Conservation (phyloP, 768 basidiomycete species). For the Rhizopogon vinicolor region DNA sequence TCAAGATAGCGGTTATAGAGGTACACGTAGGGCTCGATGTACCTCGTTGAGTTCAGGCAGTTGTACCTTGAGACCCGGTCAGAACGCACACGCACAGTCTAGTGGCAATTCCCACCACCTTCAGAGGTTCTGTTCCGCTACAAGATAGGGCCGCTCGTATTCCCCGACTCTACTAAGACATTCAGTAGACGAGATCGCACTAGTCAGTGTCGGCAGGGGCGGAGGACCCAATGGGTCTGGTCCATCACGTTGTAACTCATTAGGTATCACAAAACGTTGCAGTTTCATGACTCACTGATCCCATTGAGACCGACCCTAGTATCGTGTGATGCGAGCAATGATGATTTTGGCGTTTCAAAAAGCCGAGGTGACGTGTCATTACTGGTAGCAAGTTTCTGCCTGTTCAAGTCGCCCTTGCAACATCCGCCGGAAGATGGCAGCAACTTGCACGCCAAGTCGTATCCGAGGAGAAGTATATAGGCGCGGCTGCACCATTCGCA, state of each 20-base stretch:
- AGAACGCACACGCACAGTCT: too few relatives aligned
- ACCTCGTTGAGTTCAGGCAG: constrained; percentile 45
- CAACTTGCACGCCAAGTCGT: constrained; percentile 64
- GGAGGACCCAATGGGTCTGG: constrained; percentile 48
- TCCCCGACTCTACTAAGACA: constrained; percentile 36
- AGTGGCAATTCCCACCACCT: constrained; percentile 41
- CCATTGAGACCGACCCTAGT: too few relatives aligned
- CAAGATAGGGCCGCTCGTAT: too few relatives aligned
- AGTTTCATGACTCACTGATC: too few relatives aligned
- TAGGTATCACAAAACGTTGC: not conserved
- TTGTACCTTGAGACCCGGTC: constrained; percentile 27
- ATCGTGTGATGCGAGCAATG: too few relatives aligned
- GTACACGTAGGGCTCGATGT: constrained; percentile 54
- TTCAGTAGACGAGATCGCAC: constrained; percentile 50
- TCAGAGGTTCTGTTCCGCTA: constrained; percentile 52
- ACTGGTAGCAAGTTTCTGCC: constrained; percentile 40
- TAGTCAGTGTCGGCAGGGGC: constrained; percentile 63
- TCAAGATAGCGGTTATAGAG: constrained; percentile 54
- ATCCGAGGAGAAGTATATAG: constrained; percentile 49
- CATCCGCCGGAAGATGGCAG: constrained; percentile 54
- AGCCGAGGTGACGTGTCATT: constrained; percentile 44
- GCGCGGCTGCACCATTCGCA: constrained; percentile 38
- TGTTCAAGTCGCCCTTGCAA: constrained; percentile 48
- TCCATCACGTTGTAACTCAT: constrained; percentile 56
- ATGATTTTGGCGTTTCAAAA: too few relatives aligned